Conservation (phyloP, 139 green algal genomes). For the Chlorella sp. region DNA sequence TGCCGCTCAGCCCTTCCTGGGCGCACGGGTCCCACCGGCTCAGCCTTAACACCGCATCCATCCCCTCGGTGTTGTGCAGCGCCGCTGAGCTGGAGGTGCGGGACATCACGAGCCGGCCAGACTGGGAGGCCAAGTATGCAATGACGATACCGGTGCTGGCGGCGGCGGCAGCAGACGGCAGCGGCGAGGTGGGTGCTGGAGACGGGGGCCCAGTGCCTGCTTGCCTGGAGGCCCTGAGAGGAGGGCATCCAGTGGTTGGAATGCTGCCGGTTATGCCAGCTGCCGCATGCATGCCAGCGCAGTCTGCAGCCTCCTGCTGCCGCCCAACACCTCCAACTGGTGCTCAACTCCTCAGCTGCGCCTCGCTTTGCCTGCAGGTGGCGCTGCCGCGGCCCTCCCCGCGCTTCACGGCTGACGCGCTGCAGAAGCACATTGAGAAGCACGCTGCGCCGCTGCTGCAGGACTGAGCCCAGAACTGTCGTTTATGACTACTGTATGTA, state of each 20-base stretch:
- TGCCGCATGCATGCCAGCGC: too few species aligned
- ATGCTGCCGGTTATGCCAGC: too few species aligned
- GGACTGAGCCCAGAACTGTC: too few species aligned
- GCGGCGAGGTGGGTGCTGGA: slow-evolving; percentile 24
- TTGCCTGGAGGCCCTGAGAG: too few species aligned
- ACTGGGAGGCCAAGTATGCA: slow-evolving; percentile 44
- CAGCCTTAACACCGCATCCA: not conserved
- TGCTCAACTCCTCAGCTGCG: not conserved
- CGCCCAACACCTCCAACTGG: not conserved
- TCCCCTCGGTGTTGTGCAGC: not conserved
- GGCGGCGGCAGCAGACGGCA: slow-evolving; percentile 11
- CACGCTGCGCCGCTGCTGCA: too few species aligned
- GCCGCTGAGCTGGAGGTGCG: slow-evolving; percentile 53
- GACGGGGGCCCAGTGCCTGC: too few species aligned
- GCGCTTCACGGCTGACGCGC: slow-evolving; percentile 42
- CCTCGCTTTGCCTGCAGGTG: not conserved
- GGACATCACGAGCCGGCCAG: slow-evolving; percentile 46
- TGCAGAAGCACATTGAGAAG: slow-evolving; percentile 49
- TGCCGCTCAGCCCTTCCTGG: too few species aligned
- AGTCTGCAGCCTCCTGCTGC: not conserved
- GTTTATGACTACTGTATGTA: too few species aligned
- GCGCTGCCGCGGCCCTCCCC: slow-evolving; percentile 44
- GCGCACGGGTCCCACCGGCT: too few species aligned
- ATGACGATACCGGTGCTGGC: slow-evolving; percentile 61
- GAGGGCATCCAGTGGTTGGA: too few species aligned